Percentiles rank a stretch among this genome's conserved stretches.
phyloP scores from a whole-genome alignment of 768 basidiomycete genomes.

The Lyophyllum decastes region DNA sequence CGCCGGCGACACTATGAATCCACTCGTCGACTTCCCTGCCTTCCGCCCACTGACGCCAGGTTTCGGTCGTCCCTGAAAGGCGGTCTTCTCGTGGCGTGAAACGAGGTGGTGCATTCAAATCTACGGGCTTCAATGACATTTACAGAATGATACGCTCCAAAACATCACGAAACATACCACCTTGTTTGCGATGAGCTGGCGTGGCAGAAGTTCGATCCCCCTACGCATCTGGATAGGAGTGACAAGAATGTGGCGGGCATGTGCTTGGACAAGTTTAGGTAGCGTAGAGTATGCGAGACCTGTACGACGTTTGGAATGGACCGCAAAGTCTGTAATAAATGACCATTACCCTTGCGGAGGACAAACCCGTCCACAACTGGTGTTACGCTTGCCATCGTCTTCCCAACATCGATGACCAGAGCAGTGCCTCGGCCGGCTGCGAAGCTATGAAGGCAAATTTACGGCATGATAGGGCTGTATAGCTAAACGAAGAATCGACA shows the following conservation, averaged over 20 bases:
- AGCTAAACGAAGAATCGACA: slow-evolving; percentile 23
- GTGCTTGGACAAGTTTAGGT: slow-evolving; percentile 78
- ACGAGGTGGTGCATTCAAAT: slow-evolving; percentile 61
- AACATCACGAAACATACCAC: slow-evolving; percentile 38
- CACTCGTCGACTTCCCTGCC: slow-evolving; percentile 88
- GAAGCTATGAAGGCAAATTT: slow-evolving; percentile 55
- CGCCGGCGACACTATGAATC: slow-evolving; percentile 85
- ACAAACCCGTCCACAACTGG: slow-evolving; percentile 98
- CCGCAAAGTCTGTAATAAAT: not conserved
- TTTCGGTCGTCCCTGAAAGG: slow-evolving; percentile 67
- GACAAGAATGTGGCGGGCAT: slow-evolving; percentile 69
- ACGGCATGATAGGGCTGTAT: slow-evolving; percentile 1
- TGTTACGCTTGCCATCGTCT: slow-evolving; percentile 85
- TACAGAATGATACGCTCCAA: not conserved
- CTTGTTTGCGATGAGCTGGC: slow-evolving; percentile 90
- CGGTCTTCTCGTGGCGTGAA: slow-evolving; percentile 79
- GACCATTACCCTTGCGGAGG: slow-evolving; percentile 77
- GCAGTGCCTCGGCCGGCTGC: slow-evolving; percentile 98
- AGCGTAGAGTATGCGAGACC: slow-evolving; percentile 78
- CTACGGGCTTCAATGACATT: slow-evolving; percentile 61
- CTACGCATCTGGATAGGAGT: slow-evolving; percentile 48
- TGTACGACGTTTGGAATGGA: slow-evolving; percentile 26
- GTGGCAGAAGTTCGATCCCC: slow-evolving; percentile 73
- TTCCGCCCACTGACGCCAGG: slow-evolving; percentile 84
- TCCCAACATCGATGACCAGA: slow-evolving; percentile 91